Evolutionary conservation across 108 stramenopile species (phyloP), one percentile per base, ranked within the genome.

Genomic region (Heterococcus sp.): DNA sequence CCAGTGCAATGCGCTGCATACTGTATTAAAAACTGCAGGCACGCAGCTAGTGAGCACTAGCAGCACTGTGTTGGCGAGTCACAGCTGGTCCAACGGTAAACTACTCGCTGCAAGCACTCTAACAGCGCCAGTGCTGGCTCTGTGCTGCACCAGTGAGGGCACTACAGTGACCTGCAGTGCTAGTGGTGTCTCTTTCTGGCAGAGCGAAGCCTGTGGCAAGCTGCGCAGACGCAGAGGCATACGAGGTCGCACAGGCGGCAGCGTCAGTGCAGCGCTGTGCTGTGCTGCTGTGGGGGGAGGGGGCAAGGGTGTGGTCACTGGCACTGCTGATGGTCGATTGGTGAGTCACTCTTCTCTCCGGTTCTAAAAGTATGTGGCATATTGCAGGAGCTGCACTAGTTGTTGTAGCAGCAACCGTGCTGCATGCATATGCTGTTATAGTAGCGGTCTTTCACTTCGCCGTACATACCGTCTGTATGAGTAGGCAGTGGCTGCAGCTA

Each of bases 271-370:
- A 21, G 14, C 21, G 46, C 46, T 58, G 46, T 58, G 46, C 46
- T 8, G 14, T 8, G 8, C 14, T 21, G 46, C 46, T 8, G 8
- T 8, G 14, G n/a, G n/a, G n/a, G n/a, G n/a, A n/a, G n/a, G n/a
- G n/a, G 85, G 74, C 4, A 39, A 35, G 30, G 68, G 27, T 29
- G 40, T 66, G 2, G 40, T 85, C 31, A 79, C 69, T 26, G 77
- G 85, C 0, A 85, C 79, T 38, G 74, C 74, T 3, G 85, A 85
- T 69, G 85, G 85, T 1, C 85, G 81, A 32, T 65, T 85, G 66
- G 46, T 58, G n/a, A n/a, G n/a, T n/a, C n/a, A n/a, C n/a, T n/a
- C n/a, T n/a, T n/a, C n/a, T n/a, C n/a, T n/a, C n/a, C n/a, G n/a
- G n/a, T n/a, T n/a, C n/a, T n/a, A n/a, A n/a, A n/a, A n/a, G n/a